Base-by-base conservation (phyloP, 73 alveolate species). In the Symbiodinium natans region DNA sequence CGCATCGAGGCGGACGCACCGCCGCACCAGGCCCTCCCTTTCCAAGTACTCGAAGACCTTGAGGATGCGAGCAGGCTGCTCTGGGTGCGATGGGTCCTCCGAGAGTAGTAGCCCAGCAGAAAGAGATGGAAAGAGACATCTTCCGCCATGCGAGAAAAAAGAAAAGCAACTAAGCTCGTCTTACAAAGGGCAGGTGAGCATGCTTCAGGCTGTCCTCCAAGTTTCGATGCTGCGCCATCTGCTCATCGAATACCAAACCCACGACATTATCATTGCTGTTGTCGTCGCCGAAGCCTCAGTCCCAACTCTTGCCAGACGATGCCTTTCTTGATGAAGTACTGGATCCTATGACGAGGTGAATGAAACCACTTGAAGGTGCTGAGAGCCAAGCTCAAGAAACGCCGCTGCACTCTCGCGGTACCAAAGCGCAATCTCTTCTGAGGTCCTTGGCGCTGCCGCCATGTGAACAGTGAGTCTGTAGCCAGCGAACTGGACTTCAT, bases 191-290 rank as follows among this genome's bases (percentile, higher is more conserved):
- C 59, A 46, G 59, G 6, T 46, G 59, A 46, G 59, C 59, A 46
- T 13, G 59, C 59, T 46, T 6, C 59, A 13, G 21, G 59, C 59
- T 2, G 34, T 41, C 97, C 97, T 90, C 97, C 54, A 90, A 38
- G 41, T 90, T 90, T 15, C 97, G 97, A n/a, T 90, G 97, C 42
- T 73, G 77, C 39, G 97, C 97, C 97, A 90, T 90, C 39, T 34
- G 83, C 31, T 82, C 85, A 71, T 90, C 97, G 52, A 68, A 90
- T 38, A 90, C 74, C 82, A 90, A 80, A 10, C 97, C 97, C 52
- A 90, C 97, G 31, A 63, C 83, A 40, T 90, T 90, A 39, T 73
- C 97, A 4, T 19, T 33, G n/a, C 38, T 27, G 36, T 63, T 63
- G 17, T 63, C 80, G 38, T 19, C 80, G 36, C 80, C 80, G 1